phyloP scores from a whole-genome alignment of 2,329 filamentous ascomycete genomes.

The Paraphaeosphaeria sporulosa region DNA sequence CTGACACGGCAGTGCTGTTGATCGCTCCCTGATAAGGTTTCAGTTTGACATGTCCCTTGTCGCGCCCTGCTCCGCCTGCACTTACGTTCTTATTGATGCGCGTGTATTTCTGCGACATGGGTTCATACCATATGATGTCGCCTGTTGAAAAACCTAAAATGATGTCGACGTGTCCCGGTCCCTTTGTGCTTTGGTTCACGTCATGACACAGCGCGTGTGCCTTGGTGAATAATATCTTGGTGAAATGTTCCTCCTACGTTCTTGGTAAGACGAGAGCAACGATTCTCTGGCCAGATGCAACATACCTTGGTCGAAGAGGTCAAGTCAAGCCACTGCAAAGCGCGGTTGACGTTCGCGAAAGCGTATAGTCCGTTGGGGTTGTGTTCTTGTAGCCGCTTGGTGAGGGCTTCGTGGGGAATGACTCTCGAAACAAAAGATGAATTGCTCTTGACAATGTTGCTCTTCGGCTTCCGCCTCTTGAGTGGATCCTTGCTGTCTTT shows the following conservation, averaged over 20 bases:
- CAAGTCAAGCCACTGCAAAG: slow-evolving; percentile 95
- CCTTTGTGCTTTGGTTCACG: slow-evolving; percentile 84
- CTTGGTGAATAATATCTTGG: slow-evolving; percentile 96
- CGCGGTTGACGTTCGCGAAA: slow-evolving; percentile 94
- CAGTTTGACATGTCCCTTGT: not conserved
- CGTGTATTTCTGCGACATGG: slow-evolving; percentile 93
- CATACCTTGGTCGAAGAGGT: slow-evolving; percentile 73
- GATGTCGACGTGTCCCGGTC: slow-evolving; percentile 80
- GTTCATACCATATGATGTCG: slow-evolving; percentile 98
- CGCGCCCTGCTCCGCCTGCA: not conserved
- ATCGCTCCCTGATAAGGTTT: slow-evolving; percentile 71
- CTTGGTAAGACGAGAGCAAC: not conserved
- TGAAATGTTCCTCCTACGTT: slow-evolving; percentile 81
- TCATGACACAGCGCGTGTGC: slow-evolving; percentile 95
- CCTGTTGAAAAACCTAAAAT: slow-evolving; percentile 96
- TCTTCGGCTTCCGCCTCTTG: slow-evolving; percentile 94
- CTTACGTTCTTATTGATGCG: slow-evolving; percentile 92
- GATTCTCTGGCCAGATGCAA: not conserved
- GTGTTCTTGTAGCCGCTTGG: slow-evolving; percentile 81
- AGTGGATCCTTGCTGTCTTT: slow-evolving; percentile 71
- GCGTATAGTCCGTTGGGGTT: slow-evolving; percentile 81
- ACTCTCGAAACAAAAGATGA: slow-evolving; percentile 98
- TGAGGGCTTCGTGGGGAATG: slow-evolving; percentile 83
- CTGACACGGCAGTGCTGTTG: slow-evolving; percentile 82
- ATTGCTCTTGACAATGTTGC: slow-evolving; percentile 97